phyloP scores from a whole-genome alignment of 108 stramenopile species.

The Pseudonitzschia multiseries region DNA sequence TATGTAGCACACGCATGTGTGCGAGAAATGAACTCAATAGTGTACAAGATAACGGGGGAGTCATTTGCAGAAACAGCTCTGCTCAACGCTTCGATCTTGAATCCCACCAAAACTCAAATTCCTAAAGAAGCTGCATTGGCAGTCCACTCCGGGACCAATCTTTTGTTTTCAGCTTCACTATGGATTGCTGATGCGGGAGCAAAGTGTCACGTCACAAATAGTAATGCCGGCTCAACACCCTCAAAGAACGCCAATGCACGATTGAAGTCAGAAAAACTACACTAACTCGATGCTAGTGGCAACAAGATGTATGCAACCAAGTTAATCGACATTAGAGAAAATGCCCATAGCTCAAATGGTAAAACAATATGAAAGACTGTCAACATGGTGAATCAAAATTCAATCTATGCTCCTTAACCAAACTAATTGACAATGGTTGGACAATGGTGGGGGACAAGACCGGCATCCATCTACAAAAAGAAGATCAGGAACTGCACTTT shows the following conservation, averaged over 20 bases:
- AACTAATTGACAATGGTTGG: slow-evolving; percentile 30
- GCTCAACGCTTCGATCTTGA: no score
- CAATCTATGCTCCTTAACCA: slow-evolving; percentile 35
- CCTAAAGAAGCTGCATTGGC: no score
- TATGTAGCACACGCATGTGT: no score
- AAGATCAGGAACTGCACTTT: slow-evolving; percentile 16
- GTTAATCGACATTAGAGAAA: neutral
- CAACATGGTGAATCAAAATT: slow-evolving; percentile 1
- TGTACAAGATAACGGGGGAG: no score
- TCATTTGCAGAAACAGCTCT: no score
- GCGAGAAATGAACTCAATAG: no score
- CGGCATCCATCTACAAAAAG: neutral
- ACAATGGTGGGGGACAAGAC: slow-evolving; percentile 25
- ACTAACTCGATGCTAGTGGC: neutral
- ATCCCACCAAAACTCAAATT: no score
- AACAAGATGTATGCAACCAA: neutral
- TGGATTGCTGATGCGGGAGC: slow-evolving; percentile 37
- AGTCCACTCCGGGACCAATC: neutral
- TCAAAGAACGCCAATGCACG: slow-evolving; percentile 12
- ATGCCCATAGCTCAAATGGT: neutral
- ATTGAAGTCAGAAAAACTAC: neutral
- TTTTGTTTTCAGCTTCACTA: neutral
- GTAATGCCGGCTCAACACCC: neutral
- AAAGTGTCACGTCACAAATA: slow-evolving; percentile 10
- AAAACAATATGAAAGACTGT: neutral